A percentile compares a stretch with the other conserved stretches of the same genome.
These are phyloP conservation scores for Suillus decipiens DNA, from an alignment of 768 basidiomycete species.

Conservation along the genomic window DNA sequence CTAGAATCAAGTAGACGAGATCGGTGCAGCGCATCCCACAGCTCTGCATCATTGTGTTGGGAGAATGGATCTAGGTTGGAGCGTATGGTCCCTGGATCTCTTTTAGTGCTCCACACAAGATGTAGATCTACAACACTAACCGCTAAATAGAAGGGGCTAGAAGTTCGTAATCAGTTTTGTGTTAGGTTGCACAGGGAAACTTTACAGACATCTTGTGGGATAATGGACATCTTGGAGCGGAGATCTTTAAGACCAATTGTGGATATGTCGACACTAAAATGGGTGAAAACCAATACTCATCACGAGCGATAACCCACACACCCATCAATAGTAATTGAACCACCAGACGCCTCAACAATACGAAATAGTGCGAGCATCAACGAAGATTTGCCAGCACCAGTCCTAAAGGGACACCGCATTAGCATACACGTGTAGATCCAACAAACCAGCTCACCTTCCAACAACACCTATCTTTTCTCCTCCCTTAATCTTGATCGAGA, in stretches of 20 bases:
- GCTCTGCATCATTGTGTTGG: constrained; percentile 59
- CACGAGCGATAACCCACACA: constrained; percentile 24
- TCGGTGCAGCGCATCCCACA: constrained; percentile 76
- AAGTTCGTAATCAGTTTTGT: constrained; percentile 12
- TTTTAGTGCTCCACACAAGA: constrained; percentile 13
- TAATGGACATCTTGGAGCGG: constrained; percentile 59
- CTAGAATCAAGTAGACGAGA: constrained; percentile 46
- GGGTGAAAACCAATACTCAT: background rate
- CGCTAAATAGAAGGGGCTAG: constrained; percentile 59
- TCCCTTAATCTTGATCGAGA: constrained; percentile 57
- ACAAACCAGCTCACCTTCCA: constrained; percentile 41
- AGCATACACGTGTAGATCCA: background rate
- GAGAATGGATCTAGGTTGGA: constrained; percentile 62
- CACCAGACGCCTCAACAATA: constrained; percentile 64
- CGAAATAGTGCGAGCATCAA: constrained; percentile 67
- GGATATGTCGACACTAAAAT: constrained; percentile 59
- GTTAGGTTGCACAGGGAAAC: background rate
- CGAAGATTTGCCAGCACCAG: constrained; percentile 62
- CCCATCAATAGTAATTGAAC: constrained; percentile 66
- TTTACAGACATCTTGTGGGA: constrained; percentile 62
- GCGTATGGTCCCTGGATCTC: constrained; percentile 54
- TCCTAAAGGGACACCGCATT: constrained; percentile 21
- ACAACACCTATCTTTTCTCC: constrained; percentile 83
- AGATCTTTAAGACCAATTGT: constrained; percentile 67
- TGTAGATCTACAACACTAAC: constrained; percentile 38